Base-by-base conservation (phyloP, 2,329 filamentous ascomycete species). In the Curvularia verruculosa region DNA sequence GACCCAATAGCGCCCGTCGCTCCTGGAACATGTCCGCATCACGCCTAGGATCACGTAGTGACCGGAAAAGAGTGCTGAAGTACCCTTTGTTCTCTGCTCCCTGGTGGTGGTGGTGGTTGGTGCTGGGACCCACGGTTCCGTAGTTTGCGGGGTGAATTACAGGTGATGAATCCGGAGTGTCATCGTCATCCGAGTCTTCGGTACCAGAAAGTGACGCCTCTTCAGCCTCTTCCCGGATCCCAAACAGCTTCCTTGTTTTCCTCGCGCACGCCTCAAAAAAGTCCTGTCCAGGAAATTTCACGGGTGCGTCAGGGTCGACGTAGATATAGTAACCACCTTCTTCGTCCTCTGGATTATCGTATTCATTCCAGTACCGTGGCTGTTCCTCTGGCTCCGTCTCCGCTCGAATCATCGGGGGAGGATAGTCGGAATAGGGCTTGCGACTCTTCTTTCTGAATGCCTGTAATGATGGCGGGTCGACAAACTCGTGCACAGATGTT, bases 311-410 rank as follows among this genome's bases (percentile, higher is more conserved):
- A 0, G 90, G 90, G 69, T 93, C 84, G 57, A 94, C 80, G 67
- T 91, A 92, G 64, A 95, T 87, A 73, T 92, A 95, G 28, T 83
- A 84, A 34, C 85, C 83, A 19, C 86, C 82, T 13, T 82, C 78
- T 2, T 83, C 86, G 10, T 77, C 78, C 71, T 91, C 92, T 8
- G 89, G 90, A 71, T 93, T 79, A 64, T 96, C 91, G 74, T 94
- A 95, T 74, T 96, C 91, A 74, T 91, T 94, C 91, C 91, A 96
- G 71, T 94, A 95, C 49, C 74, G 58, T 65, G 77, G 67, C 31
- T 58, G 58, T 28, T 59, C 47, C 31, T 65, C 61, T 1, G 62
- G 59, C 34, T 67, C 67, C 10, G 54, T 39, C 15, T 72, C 63
- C 19, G 61, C 55, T 43, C 64, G 57, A 8, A 57, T 41, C 10